Evolutionary conservation across 306 rosid species (phyloP), one percentile per base, ranked within the genome.

Genomic region (Rosa persica): DNA sequence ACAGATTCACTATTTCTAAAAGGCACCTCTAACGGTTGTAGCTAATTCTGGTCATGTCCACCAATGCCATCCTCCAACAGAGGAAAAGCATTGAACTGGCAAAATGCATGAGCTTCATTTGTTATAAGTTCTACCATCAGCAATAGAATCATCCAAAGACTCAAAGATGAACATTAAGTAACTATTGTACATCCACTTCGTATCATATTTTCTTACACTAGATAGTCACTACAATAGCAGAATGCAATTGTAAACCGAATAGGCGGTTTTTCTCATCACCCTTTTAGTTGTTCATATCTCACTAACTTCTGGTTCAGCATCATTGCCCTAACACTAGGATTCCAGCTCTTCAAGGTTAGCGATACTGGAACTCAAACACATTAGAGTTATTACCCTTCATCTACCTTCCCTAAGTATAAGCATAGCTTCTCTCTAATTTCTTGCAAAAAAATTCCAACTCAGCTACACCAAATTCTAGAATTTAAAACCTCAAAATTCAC

Each of bases 151-250:
- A 46, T 44, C 58, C 40, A 47, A 72, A 61, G 68, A 48, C 72
- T 81, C 74, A 27, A 36, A 75, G 25, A 67, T 44, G 44, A 55
- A 44, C 67, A 66, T 66, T 8, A 66, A 54, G 20, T 36, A 49
- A 30, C 74, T 8, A 30, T 66, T 34, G 9, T 1, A 42, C 46
- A 54, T 27, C 47, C 79, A 74, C 62, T 47, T 13, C 16, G 2
- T 16, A 22, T 79, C 27, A 58, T 11, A 44, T 20, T 44, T 39
- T 51, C 38, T 58, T 70, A 70, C 1, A 23, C 60, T 22, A 57
- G 68, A 15, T 72, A 30, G 36, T 72, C 44, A 30, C 51, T 27
- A 51, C 11, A 30, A 72, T 2, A 17, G 5, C 62, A 72, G 54
- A 25, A 42, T 22, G 17, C 51, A 42, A 4, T 5, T 10, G 54